Conservation (phyloP, 495 filamentous ascomycete species). For the Xylaria bambusicola region DNA sequence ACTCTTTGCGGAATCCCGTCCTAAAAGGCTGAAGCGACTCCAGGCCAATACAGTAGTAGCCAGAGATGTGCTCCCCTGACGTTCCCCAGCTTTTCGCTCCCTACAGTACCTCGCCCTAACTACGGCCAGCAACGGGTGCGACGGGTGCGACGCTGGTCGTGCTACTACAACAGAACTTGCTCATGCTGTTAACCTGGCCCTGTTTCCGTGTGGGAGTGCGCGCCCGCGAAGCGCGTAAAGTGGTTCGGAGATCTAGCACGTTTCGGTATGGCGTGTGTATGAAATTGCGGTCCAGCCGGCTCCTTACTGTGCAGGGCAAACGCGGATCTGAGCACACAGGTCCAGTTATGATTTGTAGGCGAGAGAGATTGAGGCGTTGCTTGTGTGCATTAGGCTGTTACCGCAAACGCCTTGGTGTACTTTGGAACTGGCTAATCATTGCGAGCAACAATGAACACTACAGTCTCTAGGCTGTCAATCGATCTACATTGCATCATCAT, state of each 20-base stretch:
- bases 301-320: constrained; percentile 7
- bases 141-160: constrained; percentile 1
- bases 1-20: constrained; percentile 20
- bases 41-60: too few relatives aligned
- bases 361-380: constrained; percentile 4
- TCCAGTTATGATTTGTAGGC: background rate
- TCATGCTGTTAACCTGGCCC: background rate
- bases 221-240: constrained; percentile 20
- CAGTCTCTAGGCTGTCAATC: background rate
- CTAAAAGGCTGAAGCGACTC: constrained; percentile 32
- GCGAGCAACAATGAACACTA: background rate
- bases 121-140: constrained; percentile 5
- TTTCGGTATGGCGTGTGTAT: constrained; percentile 15
- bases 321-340: constrained; percentile 12
- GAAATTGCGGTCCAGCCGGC: constrained; percentile 4
- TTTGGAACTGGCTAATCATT: constrained; percentile 9
- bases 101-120: too few relatives aligned
- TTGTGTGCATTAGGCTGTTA: constrained; percentile 19
- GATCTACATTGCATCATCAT: constrained; percentile 11
- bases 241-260: constrained; percentile 13
- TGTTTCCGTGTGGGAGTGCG: background rate
- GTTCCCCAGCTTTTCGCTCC: constrained; percentile 9
- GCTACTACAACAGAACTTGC: background rate
- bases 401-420: constrained; percentile 4
- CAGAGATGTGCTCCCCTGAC: constrained; percentile 11